phyloP scores from a whole-genome alignment of 1,284 basidiomycete genomes.

The Jaminaea rosea region DNA sequence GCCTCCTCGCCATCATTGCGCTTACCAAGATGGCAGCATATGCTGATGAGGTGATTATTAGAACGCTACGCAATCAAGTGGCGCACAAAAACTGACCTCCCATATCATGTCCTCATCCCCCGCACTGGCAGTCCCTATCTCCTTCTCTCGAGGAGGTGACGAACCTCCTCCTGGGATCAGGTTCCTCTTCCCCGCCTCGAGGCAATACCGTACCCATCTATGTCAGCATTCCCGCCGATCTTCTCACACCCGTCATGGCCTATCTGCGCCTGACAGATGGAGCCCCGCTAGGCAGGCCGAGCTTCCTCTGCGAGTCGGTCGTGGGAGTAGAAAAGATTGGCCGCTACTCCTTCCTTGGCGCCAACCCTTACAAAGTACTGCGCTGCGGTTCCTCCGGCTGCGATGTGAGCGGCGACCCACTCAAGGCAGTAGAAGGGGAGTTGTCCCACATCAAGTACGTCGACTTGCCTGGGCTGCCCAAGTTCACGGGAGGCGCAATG shows the following conservation, averaged over 20 bases:
- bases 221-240: conserved; percentile 84
- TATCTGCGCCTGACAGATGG: conserved; percentile 88
- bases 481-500: conserved; percentile 94
- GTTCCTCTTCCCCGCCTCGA: conserved; percentile 14
- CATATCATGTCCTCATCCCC: conserved; percentile 1
- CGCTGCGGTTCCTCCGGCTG: conserved; percentile 73
- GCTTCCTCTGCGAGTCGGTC: conserved; percentile 56
- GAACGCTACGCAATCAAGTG: no score
- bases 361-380: conserved; percentile 85
- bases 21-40: no score
- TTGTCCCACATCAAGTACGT: conserved; percentile 79
- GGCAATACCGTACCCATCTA: conserved; percentile 90
- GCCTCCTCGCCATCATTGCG: no score
- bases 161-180: conserved; percentile 20
- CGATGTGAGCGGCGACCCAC: conserved; percentile 77
- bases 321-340: conserved; percentile 76
- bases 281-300: conserved; percentile 55
- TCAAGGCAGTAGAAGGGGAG: conserved; percentile 73
- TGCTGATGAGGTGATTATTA: no score
- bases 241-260: conserved; percentile 92
- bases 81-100: neutral
- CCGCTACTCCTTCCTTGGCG: conserved; percentile 87
- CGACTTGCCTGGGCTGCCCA: conserved; percentile 78
- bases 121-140: no score
- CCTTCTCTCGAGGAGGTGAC: conserved; percentile 38